phyloP scores from a whole-genome alignment of 1,139 yeast species.

The Lodderomyces metapsilosis region DNA sequence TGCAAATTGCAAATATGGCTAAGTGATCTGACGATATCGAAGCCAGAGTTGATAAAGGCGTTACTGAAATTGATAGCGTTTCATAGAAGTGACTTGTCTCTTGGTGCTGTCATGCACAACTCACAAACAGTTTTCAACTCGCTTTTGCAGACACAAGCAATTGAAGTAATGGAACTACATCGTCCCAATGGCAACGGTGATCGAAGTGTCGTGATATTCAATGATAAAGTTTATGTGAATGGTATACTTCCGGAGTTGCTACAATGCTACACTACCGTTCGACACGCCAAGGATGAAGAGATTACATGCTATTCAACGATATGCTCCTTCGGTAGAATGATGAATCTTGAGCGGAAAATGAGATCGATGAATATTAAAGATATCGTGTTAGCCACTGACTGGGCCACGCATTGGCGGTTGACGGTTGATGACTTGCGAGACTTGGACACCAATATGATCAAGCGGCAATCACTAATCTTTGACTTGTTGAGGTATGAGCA shows the following conservation, averaged over 20 bases:
- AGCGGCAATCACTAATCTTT: constrained; percentile 73
- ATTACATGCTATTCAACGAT: constrained; percentile 38
- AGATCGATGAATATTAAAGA: constrained; percentile 36
- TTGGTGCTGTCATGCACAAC: constrained; percentile 55
- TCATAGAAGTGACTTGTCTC: constrained; percentile 49
- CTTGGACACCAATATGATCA: constrained; percentile 54
- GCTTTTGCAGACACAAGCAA: constrained; percentile 45
- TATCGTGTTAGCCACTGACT: constrained; percentile 49
- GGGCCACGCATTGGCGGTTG: constrained; percentile 78
- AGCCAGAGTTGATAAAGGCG: constrained; percentile 50
- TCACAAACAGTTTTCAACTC: constrained; percentile 53
- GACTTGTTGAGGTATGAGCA: constrained; percentile 77
- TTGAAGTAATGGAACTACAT: constrained; percentile 20
- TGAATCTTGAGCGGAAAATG: constrained; percentile 37
- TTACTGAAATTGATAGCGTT: constrained; percentile 52
- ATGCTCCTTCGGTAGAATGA: constrained; percentile 36
- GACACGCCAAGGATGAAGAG: constrained; percentile 21
- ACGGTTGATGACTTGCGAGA: constrained; percentile 55
- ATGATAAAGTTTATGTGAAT: constrained; percentile 22
- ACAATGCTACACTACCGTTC: constrained; percentile 31
- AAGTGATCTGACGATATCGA: constrained; percentile 50
- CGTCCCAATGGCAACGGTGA: constrained; percentile 11
- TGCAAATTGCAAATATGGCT: constrained; percentile 50
- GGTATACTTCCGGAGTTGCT: constrained; percentile 43
- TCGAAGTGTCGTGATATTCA: constrained; percentile 21